These are phyloP conservation scores for Neurospora hispaniola DNA, from an alignment of 495 filamentous ascomycete species.

Conservation along the genomic window DNA sequence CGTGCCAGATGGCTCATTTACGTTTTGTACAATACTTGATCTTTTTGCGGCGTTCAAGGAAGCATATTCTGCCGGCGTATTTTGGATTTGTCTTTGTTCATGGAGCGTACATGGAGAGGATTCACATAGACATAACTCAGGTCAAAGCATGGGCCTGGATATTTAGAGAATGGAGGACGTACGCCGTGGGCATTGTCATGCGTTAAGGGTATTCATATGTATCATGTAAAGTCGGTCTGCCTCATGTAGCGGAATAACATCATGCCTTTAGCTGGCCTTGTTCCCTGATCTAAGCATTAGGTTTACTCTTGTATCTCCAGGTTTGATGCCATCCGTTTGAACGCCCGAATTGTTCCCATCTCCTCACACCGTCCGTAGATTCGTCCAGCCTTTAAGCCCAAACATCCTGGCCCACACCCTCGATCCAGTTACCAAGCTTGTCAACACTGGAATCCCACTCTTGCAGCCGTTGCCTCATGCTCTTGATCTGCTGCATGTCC, in stretches of 20 bases:
- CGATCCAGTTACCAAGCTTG: conserved; percentile 89
- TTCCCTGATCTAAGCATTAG: neutral
- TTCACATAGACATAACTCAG: neutral
- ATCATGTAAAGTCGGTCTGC: neutral
- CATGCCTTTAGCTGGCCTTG: neutral
- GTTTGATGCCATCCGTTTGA: neutral
- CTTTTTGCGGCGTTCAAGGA: neutral
- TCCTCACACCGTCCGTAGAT: neutral
- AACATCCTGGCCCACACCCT: conserved; percentile 76
- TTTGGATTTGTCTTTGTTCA: neutral
- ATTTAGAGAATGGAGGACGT: neutral
- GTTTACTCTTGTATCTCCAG: neutral
- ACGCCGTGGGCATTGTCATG: neutral
- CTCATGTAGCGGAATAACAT: neutral
- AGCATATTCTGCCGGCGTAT: neutral
- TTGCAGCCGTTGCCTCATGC: conserved; percentile 75
- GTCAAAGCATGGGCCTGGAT: neutral
- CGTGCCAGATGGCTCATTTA: neutral
- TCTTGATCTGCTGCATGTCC: conserved; percentile 91
- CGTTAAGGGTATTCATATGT: neutral
- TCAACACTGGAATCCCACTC: conserved; percentile 97
- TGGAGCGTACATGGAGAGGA: neutral
- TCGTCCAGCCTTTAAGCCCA: conserved; percentile 34
- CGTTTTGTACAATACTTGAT: neutral
- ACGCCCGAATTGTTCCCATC: neutral